Conservation (phyloP, 306 rosid species). For the peach (Prunus persica) region Prunus_persica_NCBIv2 NC_034012.1:3548001-3548500, state of each 20-base stretch:
- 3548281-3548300: conserved; percentile 70
- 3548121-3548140: no score
- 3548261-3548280: conserved; percentile 26
- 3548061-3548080: conserved; percentile 20
- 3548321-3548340: conserved; percentile 38
- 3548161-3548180: neutral
- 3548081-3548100: conserved; percentile 18
- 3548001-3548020: neutral
- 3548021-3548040: neutral
- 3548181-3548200: conserved; percentile 22
- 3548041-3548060: conserved; percentile 26
- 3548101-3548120: conserved; percentile 18
- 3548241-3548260: conserved; percentile 7
- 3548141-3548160: no score
- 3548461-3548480: neutral
- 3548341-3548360: conserved; percentile 53
- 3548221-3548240: conserved; percentile 14
- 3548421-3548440: neutral
- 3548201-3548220: conserved; percentile 24
- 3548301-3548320: conserved; percentile 73
- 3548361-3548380: conserved; percentile 52
- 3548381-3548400: conserved; percentile 68
- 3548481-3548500: conserved; percentile 13
- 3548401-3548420: conserved; percentile 49
- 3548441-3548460: neutral